Evolutionary conservation across 2,329 filamentous ascomycete genomes (phyloP), one percentile per base, ranked within the genome.

Genomic region (Akanthomyces muscarius): DNA sequence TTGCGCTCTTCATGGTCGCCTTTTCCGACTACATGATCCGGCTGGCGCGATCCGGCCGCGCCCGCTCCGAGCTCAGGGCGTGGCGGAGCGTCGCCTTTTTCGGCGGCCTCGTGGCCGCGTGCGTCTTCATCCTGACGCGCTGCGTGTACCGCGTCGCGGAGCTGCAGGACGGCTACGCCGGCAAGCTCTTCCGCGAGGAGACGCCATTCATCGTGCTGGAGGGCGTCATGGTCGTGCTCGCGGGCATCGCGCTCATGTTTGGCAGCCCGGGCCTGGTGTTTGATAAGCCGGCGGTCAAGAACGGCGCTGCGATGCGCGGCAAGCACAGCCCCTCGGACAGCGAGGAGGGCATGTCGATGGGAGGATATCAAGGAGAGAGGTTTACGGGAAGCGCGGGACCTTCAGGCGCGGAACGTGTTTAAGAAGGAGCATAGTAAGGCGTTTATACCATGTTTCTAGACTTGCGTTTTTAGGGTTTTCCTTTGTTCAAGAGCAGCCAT

Each of bases 141-240:
- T 88, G 84, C 68, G 79, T 83, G 58, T 90, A 85, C 72, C 83
- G 88, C 64, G 84, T 89, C 42, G 83, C 83, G 5, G 88, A 91
- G 78, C 75, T 91, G 60, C 82, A 80, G 65, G 80, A 87, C 41
- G 88, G 88, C 4, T 90, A 87, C 76, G 47, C 69, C 28, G 86
- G 85, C 1, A 70, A 7, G 53, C 53, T 55, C 21, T 55, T 55
- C 1, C 53, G 53, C 53, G 53, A 55, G 16, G 38, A 55, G 53
- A 18, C 25, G 21, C 53, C 25, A 16, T 63, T 25, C 62, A 62
- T 64, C 38, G 50, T 45, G 42, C 62, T 63, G 14, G 64, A 62
- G 21, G 55, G 52, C 45, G 64, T 70, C 16, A 62, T 77, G 14
- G 73, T 80, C 21, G 70, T 75, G 16, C 63, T 78, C 11, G 77